A percentile compares a stretch with the other conserved stretches of the same genome.
Conservation (phyloP, 768 basidiomycete genomes). For the Tulasnella calospora region DNA sequence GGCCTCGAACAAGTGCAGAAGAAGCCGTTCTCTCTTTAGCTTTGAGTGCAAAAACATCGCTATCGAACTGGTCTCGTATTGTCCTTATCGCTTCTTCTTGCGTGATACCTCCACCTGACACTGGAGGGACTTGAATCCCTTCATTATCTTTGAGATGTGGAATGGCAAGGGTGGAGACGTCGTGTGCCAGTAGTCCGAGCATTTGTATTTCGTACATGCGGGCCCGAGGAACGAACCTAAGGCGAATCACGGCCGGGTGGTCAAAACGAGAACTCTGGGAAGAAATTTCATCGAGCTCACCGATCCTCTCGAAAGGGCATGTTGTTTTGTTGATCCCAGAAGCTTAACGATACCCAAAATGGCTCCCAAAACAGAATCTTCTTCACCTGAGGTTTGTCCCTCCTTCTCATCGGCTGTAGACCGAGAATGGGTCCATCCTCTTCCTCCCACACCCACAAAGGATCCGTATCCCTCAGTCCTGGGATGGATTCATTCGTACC, state of each 20-base stretch:
- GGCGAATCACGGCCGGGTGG: background rate
- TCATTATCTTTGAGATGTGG: constrained; percentile 59
- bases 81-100: constrained; percentile 14
- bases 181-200: constrained; percentile 86
- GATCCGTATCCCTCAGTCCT: constrained; percentile 53
- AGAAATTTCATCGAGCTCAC: constrained; percentile 38
- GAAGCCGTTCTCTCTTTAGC: constrained; percentile 35
- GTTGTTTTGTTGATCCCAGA: constrained; percentile 86
- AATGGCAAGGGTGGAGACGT: constrained; percentile 83
- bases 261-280: background rate
- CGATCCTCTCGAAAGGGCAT: constrained; percentile 74
- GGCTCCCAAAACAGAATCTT: constrained; percentile 85
- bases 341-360: constrained; percentile 75
- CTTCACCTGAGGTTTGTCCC: constrained; percentile 36
- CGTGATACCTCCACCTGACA: background rate
- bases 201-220: constrained; percentile 97
- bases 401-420: constrained; percentile 35
- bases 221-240: constrained; percentile 86
- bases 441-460: constrained; percentile 70
- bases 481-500: constrained; percentile 17
- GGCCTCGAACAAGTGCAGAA: constrained; percentile 29
- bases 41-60: constrained; percentile 57
- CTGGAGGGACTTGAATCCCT: background rate
- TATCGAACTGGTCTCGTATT: constrained; percentile 58
- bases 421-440: constrained; percentile 33